Base-by-base conservation (phyloP, 2,329 filamentous ascomycete species). In the Cladosporium sp. region DNA sequence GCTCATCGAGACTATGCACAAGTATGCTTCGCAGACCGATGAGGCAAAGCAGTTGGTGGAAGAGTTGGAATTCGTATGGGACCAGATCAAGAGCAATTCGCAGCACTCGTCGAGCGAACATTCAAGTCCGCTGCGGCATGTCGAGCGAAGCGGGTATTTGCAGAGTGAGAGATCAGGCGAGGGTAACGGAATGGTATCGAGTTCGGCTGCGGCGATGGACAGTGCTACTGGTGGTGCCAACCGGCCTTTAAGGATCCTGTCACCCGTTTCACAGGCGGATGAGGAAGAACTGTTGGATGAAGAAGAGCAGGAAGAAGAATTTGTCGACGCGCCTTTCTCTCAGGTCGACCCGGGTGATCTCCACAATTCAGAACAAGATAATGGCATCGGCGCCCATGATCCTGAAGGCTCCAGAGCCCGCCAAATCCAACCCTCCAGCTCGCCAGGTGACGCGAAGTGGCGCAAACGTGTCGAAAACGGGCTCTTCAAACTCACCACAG, bases 11-110 rank as follows among this genome's bases (percentile, higher is more conserved):
- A 98, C 93, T 0, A 98, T 99, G 93, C 93, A 97, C 81, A 87
- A 88, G 76, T 98, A 96, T 81, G 95, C 95, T 59, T 95, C 85
- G 52, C 86, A 90, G 49, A 97, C 93, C 21, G 86, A 89, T 59
- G 93, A 97, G 76, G 92, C 92, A 8, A 86, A 90, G 67, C 93
- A 96, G 79, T 85, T 99, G 47, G 93, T 98, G 44, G 85, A 89
- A 11, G 95, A 99, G 78, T 87, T 99, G n/a, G 95, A 99, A 80
- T 99, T 98, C 74, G 94, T 99, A 47, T 99, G 95, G 95, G 93
- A 97, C 72, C 95, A 98, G 78, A 94, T 99, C 73, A 96, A 95
- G 78, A 90, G 90, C 72, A 97, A 78, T 59, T 74, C 72, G 21
- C 73, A 76, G 61, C 73, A 74, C 60, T 72, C 70, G 28, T 73